Evolutionary conservation across 2,329 filamentous ascomycete species (phyloP).

Genomic region (Alternaria alternata): DNA sequence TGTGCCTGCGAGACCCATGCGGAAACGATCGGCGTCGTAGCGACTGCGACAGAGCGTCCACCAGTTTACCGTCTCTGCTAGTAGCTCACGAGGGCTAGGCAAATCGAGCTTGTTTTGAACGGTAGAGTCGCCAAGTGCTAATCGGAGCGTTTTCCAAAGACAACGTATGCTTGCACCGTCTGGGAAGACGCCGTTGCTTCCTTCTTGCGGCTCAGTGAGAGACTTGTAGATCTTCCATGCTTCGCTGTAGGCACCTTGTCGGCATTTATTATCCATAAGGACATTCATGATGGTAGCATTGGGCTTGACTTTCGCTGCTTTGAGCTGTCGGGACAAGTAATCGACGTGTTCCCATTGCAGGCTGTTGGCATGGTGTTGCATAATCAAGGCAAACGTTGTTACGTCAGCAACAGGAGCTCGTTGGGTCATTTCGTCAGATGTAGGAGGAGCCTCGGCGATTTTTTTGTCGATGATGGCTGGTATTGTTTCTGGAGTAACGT

Average conservation of each 20-base stretch:
- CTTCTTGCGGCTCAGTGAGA: conserved; percentile 32
- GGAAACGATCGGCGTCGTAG: conserved; percentile 38
- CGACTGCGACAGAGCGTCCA: conserved; percentile 35
- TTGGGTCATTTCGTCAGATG: conserved; percentile 7
- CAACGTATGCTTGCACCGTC: conserved; percentile 39
- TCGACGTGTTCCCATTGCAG: conserved; percentile 47
- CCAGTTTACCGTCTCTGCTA: conserved; percentile 43
- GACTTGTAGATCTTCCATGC: conserved; percentile 41
- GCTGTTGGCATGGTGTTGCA: conserved; percentile 39
- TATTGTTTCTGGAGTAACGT: neutral
- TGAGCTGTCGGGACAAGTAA: conserved; percentile 40
- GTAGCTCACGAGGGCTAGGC: conserved; percentile 43
- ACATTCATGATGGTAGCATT: conserved; percentile 45
- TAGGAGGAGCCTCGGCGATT: neutral
- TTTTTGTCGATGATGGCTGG: conserved; percentile 9
- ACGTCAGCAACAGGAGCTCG: conserved; percentile 37
- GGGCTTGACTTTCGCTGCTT: conserved; percentile 27
- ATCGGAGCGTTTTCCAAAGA: conserved; percentile 46
- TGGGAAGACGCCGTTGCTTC: conserved; percentile 35
- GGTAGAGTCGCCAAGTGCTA: conserved; percentile 34
- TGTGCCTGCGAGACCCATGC: conserved; percentile 33
- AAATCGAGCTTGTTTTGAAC: conserved; percentile 28
- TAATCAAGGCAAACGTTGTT: conserved; percentile 43
- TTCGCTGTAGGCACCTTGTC: conserved; percentile 39
- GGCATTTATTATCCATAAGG: conserved; percentile 41